These are phyloP conservation scores for Aspergillus sergii DNA, from an alignment of 2,329 filamentous ascomycete genomes.

Conservation along the genomic window DNA sequence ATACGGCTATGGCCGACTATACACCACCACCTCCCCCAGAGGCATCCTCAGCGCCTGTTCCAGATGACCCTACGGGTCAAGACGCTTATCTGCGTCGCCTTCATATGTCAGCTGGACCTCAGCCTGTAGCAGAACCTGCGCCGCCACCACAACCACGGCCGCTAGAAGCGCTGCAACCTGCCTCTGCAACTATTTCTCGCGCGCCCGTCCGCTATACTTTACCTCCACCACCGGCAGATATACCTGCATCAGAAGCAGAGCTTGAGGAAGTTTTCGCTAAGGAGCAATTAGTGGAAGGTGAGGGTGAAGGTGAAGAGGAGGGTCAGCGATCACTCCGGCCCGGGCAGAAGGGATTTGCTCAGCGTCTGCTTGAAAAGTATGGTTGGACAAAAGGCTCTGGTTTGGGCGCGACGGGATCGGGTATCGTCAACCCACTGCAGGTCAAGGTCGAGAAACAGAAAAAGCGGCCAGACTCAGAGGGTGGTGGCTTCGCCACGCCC, in stretches of 20 bases:
- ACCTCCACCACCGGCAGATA: slow-evolving; percentile 53
- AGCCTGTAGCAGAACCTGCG: slow-evolving; percentile 27
- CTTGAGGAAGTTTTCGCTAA: slow-evolving; percentile 50
- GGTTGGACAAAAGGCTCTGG: slow-evolving; percentile 89
- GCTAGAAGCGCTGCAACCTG: slow-evolving; percentile 42
- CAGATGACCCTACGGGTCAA: slow-evolving; percentile 27
- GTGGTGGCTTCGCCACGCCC: slow-evolving; percentile 73
- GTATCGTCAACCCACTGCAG: slow-evolving; percentile 81
- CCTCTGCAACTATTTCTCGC: slow-evolving; percentile 69
- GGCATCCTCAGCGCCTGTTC: slow-evolving; percentile 34
- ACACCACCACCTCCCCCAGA: slow-evolving; percentile 33
- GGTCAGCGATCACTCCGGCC: slow-evolving; percentile 66
- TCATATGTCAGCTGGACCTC: slow-evolving; percentile 25
- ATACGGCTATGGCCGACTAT: slow-evolving; percentile 19
- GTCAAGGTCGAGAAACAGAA: slow-evolving; percentile 86
- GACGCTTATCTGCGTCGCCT: slow-evolving; percentile 29
- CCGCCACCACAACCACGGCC: slow-evolving; percentile 38
- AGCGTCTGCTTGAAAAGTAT: slow-evolving; percentile 88
- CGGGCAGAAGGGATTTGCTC: slow-evolving; percentile 81
- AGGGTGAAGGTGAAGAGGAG: slow-evolving; percentile 35
- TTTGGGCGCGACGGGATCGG: slow-evolving; percentile 77
- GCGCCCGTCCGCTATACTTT: slow-evolving; percentile 74
- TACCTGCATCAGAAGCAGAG: slow-evolving; percentile 57
- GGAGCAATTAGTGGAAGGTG: slow-evolving; percentile 41
- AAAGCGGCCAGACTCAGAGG: slow-evolving; percentile 75